Conservation (phyloP, 768 basidiomycete species). For the Mycena capillaripes region DNA sequence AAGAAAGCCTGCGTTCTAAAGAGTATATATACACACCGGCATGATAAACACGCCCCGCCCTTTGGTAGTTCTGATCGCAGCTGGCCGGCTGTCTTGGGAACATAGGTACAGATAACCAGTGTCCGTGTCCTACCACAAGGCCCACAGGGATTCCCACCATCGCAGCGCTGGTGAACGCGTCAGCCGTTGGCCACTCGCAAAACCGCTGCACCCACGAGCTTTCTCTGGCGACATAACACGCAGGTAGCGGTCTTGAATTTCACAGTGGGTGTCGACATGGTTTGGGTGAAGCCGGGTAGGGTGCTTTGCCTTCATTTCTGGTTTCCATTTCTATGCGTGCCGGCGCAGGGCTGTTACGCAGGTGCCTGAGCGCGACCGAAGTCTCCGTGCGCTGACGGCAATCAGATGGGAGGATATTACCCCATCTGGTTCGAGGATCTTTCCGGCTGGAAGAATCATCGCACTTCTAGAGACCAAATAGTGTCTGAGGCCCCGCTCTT, state of each 20-base stretch:
- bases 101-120: slow-evolving; percentile 26
- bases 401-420: not conserved
- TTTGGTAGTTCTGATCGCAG: slow-evolving; percentile 34
- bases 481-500: no score
- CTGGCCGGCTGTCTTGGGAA: slow-evolving; percentile 27
- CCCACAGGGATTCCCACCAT: slow-evolving; percentile 26
- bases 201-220: slow-evolving; percentile 24
- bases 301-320: not conserved
- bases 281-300: not conserved
- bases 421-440: not conserved
- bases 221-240: slow-evolving; percentile 25
- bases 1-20: not conserved
- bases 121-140: slow-evolving; percentile 25
- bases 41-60: slow-evolving; percentile 27
- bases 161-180: slow-evolving; percentile 22
- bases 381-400: not conserved
- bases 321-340: not conserved
- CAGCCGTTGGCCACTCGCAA: not conserved
- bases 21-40: slow-evolving; percentile 15
- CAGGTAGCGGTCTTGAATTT: slow-evolving; percentile 35
- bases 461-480: no score
- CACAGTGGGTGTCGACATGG: not conserved
- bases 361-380: slow-evolving; percentile 21
- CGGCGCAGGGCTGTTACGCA: slow-evolving; percentile 2
- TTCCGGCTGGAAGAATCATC: no score